Evolutionary conservation across 2,329 filamentous ascomycete species (phyloP).

Genomic region (Nannizzia gypsea): DNA sequence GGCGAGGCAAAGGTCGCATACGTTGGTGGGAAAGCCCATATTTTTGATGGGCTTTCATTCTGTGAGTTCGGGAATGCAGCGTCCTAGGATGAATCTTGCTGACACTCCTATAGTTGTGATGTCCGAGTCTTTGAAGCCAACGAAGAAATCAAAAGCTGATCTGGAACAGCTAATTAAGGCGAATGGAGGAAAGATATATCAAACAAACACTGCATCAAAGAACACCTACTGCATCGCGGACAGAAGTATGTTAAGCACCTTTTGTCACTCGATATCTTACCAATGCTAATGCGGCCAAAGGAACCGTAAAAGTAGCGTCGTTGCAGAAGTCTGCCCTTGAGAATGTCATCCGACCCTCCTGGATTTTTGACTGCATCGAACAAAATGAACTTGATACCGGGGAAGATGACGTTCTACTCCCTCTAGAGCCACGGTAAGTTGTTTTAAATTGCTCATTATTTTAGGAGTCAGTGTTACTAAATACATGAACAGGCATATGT

Average conservation of each 20-base stretch:
- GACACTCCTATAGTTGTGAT: conserved; percentile 45
- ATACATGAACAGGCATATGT: conserved; percentile 50
- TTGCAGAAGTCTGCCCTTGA: conserved; percentile 59
- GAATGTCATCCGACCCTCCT: conserved; percentile 65
- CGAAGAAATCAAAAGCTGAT: conserved; percentile 64
- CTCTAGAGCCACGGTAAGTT: conserved; percentile 45
- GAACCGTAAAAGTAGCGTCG: conserved; percentile 66
- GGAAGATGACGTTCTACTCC: conserved; percentile 47
- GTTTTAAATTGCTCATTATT: background rate
- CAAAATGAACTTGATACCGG: conserved; percentile 44
- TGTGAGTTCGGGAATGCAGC: conserved; percentile 34
- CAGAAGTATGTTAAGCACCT: conserved; percentile 40
- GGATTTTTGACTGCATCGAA: conserved; percentile 72
- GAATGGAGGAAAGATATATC: conserved; percentile 68
- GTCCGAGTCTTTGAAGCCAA: conserved; percentile 42
- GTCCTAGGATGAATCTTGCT: background rate
- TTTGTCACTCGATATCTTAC: background rate
- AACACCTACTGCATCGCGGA: conserved; percentile 66
- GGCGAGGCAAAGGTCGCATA: conserved; percentile 40
- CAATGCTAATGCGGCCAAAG: conserved; percentile 16
- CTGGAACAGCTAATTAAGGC: conserved; percentile 71
- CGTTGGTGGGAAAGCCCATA: conserved; percentile 48
- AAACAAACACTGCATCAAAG: conserved; percentile 53
- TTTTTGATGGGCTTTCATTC: conserved; percentile 69
- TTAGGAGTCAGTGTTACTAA: background rate